phyloP scores from a whole-genome alignment of 164 flowering plant genomes.

The Magnolia kwangsiensis region DNA sequence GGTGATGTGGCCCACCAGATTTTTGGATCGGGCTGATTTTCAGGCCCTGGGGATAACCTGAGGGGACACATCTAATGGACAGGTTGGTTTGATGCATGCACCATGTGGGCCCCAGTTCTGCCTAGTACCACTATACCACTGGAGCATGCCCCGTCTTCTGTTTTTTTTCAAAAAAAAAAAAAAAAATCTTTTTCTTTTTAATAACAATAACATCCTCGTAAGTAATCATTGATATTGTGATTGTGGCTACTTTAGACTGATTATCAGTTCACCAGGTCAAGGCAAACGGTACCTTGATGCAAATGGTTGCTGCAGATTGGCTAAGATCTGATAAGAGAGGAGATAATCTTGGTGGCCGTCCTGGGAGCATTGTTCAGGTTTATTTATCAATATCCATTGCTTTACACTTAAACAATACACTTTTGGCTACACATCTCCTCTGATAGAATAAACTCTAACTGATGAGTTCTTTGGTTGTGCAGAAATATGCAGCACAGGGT shows the following conservation, averaged over 20 bases:
- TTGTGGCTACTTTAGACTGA: background rate
- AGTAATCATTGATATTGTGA: background rate
- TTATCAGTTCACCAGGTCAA: constrained; percentile 40
- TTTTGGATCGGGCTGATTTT: too few species aligned
- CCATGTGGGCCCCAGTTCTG: too few species aligned
- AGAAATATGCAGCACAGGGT: constrained; percentile 74
- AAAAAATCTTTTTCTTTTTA: background rate
- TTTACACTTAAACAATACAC: background rate
- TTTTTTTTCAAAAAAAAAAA: too few species aligned
- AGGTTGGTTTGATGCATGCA: too few species aligned
- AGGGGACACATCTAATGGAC: too few species aligned
- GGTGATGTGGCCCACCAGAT: too few species aligned
- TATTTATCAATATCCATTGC: background rate
- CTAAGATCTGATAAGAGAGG: constrained; percentile 70
- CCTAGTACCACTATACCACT: too few species aligned
- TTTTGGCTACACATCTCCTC: background rate
- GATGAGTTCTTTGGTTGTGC: constrained; percentile 17
- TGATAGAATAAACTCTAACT: constrained; percentile 6
- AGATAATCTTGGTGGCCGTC: constrained; percentile 78
- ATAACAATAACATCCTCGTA: background rate
- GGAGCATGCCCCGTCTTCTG: too few species aligned
- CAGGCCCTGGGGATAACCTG: too few species aligned
- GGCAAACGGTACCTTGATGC: constrained; percentile 69
- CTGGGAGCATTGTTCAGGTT: constrained; percentile 80
- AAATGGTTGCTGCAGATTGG: constrained; percentile 90